A percentile compares a stretch with the other conserved stretches of the same genome.
Conservation (phyloP, 495 filamentous ascomycete species). For the Penicillium psychrofluorescens region DNA sequence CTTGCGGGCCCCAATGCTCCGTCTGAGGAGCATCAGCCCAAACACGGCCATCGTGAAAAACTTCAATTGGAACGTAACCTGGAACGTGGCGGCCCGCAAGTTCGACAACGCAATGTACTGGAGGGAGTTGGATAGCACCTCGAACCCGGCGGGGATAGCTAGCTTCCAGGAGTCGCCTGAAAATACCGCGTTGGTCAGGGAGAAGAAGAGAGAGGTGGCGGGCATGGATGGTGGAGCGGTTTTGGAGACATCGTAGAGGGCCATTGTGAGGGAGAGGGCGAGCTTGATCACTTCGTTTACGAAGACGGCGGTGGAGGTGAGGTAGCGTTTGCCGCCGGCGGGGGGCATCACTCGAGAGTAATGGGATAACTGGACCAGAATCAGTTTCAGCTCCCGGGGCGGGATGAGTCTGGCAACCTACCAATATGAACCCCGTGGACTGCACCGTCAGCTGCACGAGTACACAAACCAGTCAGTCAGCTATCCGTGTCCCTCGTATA, state of each 20-base stretch:
- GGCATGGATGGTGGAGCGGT: constrained; percentile 68
- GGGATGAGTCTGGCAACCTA: constrained; percentile 9
- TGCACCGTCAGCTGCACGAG: constrained; percentile 29
- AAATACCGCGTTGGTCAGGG: constrained; percentile 75
- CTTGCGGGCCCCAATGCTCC: constrained; percentile 59
- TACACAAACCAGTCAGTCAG: constrained; percentile 12
- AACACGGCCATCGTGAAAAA: constrained; percentile 89
- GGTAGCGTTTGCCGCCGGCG: constrained; percentile 74
- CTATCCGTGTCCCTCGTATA: background rate
- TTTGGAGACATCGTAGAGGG: constrained; percentile 77
- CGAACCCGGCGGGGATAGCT: constrained; percentile 80
- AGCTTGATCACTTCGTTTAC: constrained; percentile 91
- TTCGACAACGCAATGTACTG: constrained; percentile 92
- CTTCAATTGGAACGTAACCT: constrained; percentile 89
- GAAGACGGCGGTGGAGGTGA: constrained; percentile 90
- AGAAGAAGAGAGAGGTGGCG: constrained; percentile 68
- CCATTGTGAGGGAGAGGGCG: constrained; percentile 74
- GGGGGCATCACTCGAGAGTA: constrained; percentile 90
- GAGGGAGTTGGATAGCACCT: constrained; percentile 83
- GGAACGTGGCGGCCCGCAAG: constrained; percentile 83
- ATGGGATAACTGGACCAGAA: constrained; percentile 61
- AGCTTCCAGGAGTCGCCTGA: constrained; percentile 95
- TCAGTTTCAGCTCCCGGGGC: too few species aligned
- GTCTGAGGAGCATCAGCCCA: constrained; percentile 66
- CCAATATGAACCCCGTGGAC: constrained; percentile 34